phyloP scores from a whole-genome alignment of 2,329 filamentous ascomycete species.

The Fusarium avenaceum region DNA sequence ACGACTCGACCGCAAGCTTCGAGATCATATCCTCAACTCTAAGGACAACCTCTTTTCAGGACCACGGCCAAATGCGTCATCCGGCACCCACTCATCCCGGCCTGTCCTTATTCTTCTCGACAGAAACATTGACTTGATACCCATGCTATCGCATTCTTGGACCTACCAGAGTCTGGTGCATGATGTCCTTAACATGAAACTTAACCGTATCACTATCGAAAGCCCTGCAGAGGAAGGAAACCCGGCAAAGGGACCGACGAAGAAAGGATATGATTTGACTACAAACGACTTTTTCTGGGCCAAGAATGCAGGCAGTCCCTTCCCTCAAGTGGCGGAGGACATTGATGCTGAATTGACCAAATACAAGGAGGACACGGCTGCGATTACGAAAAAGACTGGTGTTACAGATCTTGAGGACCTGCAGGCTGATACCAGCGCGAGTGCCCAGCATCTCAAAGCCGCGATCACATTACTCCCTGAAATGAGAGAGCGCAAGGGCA shows the following conservation, averaged over 20 bases:
- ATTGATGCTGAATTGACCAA: conserved; percentile 93
- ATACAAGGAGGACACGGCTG: conserved; percentile 95
- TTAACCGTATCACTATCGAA: conserved; percentile 96
- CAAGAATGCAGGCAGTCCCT: conserved; percentile 89
- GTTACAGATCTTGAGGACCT: conserved; percentile 93
- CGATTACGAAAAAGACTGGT: conserved; percentile 95
- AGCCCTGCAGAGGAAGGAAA: conserved; percentile 83
- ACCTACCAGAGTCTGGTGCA: conserved; percentile 86
- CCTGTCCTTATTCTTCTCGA: conserved; percentile 95
- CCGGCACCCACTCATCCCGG: conserved; percentile 76
- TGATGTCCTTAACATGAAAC: conserved; percentile 68
- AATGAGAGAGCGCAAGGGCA: conserved; percentile 90
- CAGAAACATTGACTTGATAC: conserved; percentile 93
- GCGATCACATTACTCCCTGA: conserved; percentile 95
- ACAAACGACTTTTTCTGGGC: conserved; percentile 97
- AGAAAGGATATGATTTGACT: conserved; percentile 90
- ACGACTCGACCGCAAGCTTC: conserved; percentile 93
- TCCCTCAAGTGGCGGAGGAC: conserved; percentile 95
- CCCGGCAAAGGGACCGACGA: conserved; percentile 79
- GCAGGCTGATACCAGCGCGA: conserved; percentile 87
- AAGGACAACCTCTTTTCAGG: conserved; percentile 96
- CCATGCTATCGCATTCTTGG: conserved; percentile 97
- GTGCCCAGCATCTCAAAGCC: conserved; percentile 93
- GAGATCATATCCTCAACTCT: conserved; percentile 96
- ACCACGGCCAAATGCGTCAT: conserved; percentile 68